Conservation (phyloP, 169 alveolate genomes). For the Sarcocystis neurona region DNA sequence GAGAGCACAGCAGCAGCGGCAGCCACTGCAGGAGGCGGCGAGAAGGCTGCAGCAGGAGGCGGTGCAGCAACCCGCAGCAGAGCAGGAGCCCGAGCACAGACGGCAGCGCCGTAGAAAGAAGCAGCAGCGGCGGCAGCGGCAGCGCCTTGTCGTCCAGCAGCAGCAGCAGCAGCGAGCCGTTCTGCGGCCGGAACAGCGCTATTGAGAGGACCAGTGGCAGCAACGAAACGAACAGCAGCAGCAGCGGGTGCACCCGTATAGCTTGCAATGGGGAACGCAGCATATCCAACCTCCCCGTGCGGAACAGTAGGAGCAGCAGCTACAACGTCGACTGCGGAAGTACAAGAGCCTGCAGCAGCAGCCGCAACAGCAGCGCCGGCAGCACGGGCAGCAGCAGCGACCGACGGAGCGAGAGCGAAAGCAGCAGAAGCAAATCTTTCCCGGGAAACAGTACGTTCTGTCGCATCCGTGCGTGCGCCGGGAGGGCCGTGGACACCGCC, state of each 20-base stretch:
- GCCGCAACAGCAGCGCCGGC: background rate
- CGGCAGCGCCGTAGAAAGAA: background rate
- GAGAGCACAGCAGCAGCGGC: background rate
- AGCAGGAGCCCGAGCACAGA: background rate
- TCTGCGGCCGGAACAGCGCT: background rate
- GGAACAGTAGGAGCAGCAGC: too few species aligned
- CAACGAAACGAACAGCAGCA: too few species aligned
- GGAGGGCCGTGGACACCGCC: background rate
- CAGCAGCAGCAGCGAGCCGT: background rate
- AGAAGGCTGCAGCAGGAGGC: background rate
- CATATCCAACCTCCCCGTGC: too few species aligned
- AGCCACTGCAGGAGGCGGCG: background rate
- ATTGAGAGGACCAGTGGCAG: too few species aligned
- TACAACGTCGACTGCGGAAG: background rate
- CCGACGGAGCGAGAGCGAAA: background rate
- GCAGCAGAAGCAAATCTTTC: background rate
- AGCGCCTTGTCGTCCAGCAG: background rate
- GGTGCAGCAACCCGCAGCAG: background rate
- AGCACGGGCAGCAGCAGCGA: background rate
- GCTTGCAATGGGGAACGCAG: too few species aligned
- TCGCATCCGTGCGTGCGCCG: too few species aligned
- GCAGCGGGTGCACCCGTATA: too few species aligned
- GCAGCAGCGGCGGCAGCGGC: background rate
- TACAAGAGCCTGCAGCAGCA: background rate
- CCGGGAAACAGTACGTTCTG: too few species aligned